phyloP scores from a whole-genome alignment of 495 filamentous ascomycete species.

The Penicillium taxi region DNA sequence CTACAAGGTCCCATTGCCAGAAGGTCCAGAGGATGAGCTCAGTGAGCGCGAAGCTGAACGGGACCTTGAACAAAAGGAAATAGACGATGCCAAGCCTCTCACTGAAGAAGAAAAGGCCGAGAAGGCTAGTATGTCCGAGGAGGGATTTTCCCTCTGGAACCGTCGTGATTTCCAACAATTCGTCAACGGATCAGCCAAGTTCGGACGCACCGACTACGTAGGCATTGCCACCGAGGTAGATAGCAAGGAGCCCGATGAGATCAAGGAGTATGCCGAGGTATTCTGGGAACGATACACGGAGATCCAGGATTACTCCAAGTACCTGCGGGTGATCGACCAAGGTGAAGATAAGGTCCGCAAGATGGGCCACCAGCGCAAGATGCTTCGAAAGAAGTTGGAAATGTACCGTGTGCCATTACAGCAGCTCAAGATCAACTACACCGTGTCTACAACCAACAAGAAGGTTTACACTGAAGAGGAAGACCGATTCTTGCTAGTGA shows the following conservation, averaged over 20 bases:
- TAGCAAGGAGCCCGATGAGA: conserved; percentile 75
- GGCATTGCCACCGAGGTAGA: conserved; percentile 86
- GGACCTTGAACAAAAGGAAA: conserved; percentile 79
- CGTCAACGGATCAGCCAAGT: conserved; percentile 86
- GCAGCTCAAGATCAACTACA: conserved; percentile 97
- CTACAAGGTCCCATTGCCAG: conserved; percentile 79
- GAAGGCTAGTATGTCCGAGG: conserved; percentile 68
- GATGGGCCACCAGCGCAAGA: conserved; percentile 84
- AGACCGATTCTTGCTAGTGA: conserved; percentile 90
- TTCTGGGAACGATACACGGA: conserved; percentile 92
- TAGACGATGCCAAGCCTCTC: conserved; percentile 82
- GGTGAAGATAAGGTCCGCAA: conserved; percentile 86
- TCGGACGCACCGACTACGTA: conserved; percentile 75
- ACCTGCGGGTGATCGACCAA: conserved; percentile 76
- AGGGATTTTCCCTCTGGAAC: conserved; percentile 93
- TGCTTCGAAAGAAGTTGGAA: conserved; percentile 89
- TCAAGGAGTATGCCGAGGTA: conserved; percentile 81
- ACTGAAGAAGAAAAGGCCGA: conserved; percentile 84
- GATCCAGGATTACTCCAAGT: conserved; percentile 80
- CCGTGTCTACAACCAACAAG: conserved; percentile 98
- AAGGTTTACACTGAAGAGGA: conserved; percentile 99
- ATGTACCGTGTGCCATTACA: conserved; percentile 95
- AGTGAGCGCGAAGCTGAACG: conserved; percentile 81
- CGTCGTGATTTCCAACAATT: conserved; percentile 97
- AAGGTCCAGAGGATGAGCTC: conserved; percentile 76